Conservation (phyloP, 2,329 filamentous ascomycete genomes). For the Verticillium klebahnii region DNA sequence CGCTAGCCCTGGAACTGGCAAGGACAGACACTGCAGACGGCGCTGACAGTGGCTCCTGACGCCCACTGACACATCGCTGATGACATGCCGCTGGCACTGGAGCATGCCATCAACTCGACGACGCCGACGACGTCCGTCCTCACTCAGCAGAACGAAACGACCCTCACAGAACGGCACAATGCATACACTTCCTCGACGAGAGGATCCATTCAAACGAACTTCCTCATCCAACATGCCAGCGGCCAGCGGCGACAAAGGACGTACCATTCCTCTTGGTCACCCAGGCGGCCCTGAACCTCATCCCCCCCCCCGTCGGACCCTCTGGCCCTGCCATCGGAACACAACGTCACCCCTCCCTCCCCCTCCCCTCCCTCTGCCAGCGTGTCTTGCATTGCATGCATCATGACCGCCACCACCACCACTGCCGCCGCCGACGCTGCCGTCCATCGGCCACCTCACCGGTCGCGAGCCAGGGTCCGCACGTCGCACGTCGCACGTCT, state of each 20-base stretch:
- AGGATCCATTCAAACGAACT: too few species aligned
- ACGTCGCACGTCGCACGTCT: not conserved
- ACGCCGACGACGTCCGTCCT: too few species aligned
- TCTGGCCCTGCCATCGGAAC: not conserved
- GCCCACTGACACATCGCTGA: not conserved
- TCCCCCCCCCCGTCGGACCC: not conserved
- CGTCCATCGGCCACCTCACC: not conserved
- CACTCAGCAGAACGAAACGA: too few species aligned
- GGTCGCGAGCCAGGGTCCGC: not conserved
- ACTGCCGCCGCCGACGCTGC: not conserved
- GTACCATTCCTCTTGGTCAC: not conserved
- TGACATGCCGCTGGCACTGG: not conserved
- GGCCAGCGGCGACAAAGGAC: not conserved
- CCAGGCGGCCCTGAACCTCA: too few species aligned
- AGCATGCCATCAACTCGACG: not conserved
- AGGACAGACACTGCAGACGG: not conserved
- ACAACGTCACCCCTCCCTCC: not conserved
- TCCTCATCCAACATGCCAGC: too few species aligned
- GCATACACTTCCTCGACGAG: too few species aligned
- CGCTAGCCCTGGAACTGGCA: not conserved
- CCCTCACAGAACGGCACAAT: too few species aligned
- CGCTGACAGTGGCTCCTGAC: not conserved
- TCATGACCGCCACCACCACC: not conserved
- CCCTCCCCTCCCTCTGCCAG: constrained; percentile 4
- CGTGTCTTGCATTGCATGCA: constrained; percentile 13